Evolutionary conservation across 1,284 basidiomycete genomes (phyloP), one percentile per base, ranked within the genome.

Genomic region (Ceratobasidium sp.): DNA sequence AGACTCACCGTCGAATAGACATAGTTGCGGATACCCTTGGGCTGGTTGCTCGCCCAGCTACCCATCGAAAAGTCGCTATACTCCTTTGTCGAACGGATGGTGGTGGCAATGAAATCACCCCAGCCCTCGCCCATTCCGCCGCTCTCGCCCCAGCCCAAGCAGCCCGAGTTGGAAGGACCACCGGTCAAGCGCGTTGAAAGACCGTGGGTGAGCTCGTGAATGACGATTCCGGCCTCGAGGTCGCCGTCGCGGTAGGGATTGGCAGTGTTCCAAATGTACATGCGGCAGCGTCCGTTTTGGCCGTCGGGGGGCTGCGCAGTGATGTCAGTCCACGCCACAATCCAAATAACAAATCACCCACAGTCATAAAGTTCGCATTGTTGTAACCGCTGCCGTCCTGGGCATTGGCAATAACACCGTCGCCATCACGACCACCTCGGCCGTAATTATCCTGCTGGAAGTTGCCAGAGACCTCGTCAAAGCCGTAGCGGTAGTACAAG

Each of bases 381-480:
- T 96, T 95, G 84, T 89, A 96, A 2, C 96, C 96, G 27, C 90
- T 92, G 54, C 95, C 95, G 79, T 98, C 96, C 83, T 98, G 95
- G 0, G 96, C 96, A 79, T 97, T 97, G 72, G 94, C 90, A 77
- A 98, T 95, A 77, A 98, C 94, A 54, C 90, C 95, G 79, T 98
- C 96, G 76, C 88, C 88, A 79, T 93, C 95, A 74, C 84, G 84
- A 51, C 96, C 96, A 41, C 96, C 96, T 65, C 90, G 89, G 0
- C 90, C 94, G 80, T 95, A 96, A 89, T 98, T 98, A 87, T 94
- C 87, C 81, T 96, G 93, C 83, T 98, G 96, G 91, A 98, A 98
- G 87, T 98, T 98, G 48, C 96, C 95, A 2, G 94, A 86, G 8
- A 88, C 86, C 82, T 98, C 96, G 80, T 93, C 92, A 82, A 98